These are phyloP conservation scores for Adansonia madagascariensis DNA, from an alignment of 441 rosid genomes.

Conservation along the genomic window DNA sequence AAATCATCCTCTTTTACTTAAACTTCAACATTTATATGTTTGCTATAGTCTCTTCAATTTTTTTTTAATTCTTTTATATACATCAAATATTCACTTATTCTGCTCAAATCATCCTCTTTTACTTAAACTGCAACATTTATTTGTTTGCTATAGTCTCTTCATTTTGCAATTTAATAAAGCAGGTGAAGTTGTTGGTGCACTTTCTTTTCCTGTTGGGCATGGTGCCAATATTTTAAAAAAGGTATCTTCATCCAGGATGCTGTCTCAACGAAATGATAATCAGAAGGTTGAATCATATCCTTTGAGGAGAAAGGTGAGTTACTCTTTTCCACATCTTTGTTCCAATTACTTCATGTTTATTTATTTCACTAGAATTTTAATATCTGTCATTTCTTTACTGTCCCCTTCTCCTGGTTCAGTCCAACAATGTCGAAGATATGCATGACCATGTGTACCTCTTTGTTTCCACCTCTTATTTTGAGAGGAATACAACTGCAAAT, in stretches of 20 bases:
- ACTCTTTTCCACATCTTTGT: slow-evolving; percentile 9
- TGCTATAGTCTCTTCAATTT: slow-evolving; percentile 14
- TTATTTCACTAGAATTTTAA: background rate
- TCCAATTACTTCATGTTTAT: background rate
- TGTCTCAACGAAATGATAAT: slow-evolving; percentile 59
- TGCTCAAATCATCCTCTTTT: background rate
- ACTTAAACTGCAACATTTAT: slow-evolving; percentile 11
- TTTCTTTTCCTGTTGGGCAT: slow-evolving; percentile 86
- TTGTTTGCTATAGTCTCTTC: slow-evolving; percentile 16
- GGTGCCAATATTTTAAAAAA: slow-evolving; percentile 67
- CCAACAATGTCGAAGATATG: slow-evolving; percentile 51
- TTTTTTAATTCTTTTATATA: background rate
- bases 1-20: slow-evolving; percentile 2
- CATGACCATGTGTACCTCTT: slow-evolving; percentile 66
- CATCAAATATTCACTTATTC: slow-evolving; percentile 8
- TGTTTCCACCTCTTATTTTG: slow-evolving; percentile 81
- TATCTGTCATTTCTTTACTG: slow-evolving; percentile 11
- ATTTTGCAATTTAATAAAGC: slow-evolving; percentile 36
- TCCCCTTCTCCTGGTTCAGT: slow-evolving; percentile 47
- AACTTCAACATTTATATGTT: slow-evolving; percentile 15
- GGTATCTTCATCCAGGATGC: slow-evolving; percentile 79
- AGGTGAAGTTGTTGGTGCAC: slow-evolving; percentile 97
- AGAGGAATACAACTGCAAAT: slow-evolving; percentile 63
- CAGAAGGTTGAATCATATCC: slow-evolving; percentile 63
- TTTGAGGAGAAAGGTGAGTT: slow-evolving; percentile 75